Evolutionary conservation across 805 yeast genomes (phyloP).

Genomic region (Zygotorulaspora danielsina): DNA sequence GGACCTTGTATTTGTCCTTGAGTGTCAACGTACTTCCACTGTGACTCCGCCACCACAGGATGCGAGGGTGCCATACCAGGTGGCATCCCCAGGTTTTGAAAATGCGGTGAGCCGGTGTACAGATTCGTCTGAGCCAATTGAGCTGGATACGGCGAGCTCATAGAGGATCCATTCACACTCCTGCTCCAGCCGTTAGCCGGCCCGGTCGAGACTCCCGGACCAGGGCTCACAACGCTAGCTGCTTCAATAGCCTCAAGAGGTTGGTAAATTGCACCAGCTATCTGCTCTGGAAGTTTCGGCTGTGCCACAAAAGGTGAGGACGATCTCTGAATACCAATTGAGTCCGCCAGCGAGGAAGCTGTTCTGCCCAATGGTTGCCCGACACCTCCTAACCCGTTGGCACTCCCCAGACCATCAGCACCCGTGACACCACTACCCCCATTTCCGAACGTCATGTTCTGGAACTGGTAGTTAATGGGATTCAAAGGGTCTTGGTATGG

Average conservation of each 20-base stretch:
- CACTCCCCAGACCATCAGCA: constrained; percentile 2
- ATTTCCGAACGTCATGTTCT: constrained; percentile 11
- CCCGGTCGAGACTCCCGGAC: constrained; percentile 4
- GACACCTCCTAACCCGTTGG: constrained; percentile 4
- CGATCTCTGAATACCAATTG: constrained; percentile 26
- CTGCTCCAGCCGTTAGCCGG: not conserved
- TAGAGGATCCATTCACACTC: constrained; percentile 8
- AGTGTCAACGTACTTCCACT: constrained; percentile 76
- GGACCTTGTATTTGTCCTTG: constrained; percentile 80
- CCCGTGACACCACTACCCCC: not conserved
- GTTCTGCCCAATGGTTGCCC: constrained; percentile 20
- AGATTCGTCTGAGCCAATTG: constrained; percentile 12
- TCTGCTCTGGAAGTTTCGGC: constrained; percentile 3
- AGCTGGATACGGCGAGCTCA: constrained; percentile 15
- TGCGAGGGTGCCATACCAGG: constrained; percentile 7
- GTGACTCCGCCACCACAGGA: constrained; percentile 39
- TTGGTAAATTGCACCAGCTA: not conserved
- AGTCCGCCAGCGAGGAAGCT: constrained; percentile 26
- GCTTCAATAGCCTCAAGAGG: not conserved
- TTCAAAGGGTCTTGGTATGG: constrained; percentile 19
- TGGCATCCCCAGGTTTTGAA: constrained; percentile 6
- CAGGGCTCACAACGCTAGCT: not conserved
- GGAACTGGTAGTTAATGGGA: constrained; percentile 21
- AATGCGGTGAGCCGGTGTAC: constrained; percentile 8
- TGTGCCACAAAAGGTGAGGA: constrained; percentile 23